A percentile compares a stretch with the other conserved stretches of the same genome.
Conservation (phyloP, 108 stramenopile species). For the Craspedostauros australis region DNA sequence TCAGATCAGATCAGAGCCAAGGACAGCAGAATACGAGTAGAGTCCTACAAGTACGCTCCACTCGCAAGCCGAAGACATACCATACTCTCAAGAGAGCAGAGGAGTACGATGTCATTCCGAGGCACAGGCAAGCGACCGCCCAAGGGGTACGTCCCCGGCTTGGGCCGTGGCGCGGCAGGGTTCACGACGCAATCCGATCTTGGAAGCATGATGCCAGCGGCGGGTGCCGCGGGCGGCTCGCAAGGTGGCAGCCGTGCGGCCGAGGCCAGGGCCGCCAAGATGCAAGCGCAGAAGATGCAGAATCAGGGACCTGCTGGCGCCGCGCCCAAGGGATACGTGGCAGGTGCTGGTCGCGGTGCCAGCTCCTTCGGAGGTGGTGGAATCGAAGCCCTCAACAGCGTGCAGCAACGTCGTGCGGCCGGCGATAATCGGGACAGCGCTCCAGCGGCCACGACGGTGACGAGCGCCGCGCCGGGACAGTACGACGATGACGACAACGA, state of each 20-base stretch:
- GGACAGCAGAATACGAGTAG: too few species aligned
- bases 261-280: constrained; percentile 30
- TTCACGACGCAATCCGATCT: constrained; percentile 97
- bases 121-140: constrained; percentile 21
- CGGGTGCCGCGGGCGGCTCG: constrained; percentile 2
- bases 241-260: constrained; percentile 20
- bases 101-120: background rate
- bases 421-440: constrained; percentile 10
- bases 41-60: too few species aligned
- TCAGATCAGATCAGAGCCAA: too few species aligned
- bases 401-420: background rate
- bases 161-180: constrained; percentile 95
- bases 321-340: constrained; percentile 81
- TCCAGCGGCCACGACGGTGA: constrained; percentile 11
- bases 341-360: constrained; percentile 75
- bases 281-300: constrained; percentile 37
- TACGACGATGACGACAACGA: constrained; percentile 94
- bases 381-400: background rate
- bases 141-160: constrained; percentile 91
- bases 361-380: constrained; percentile 10
- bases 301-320: constrained; percentile 48
- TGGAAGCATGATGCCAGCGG: constrained; percentile 62
- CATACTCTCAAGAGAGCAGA: too few species aligned
- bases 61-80: too few species aligned
- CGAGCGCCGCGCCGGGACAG: constrained; percentile 38